Conservation (phyloP, 306 rosid species). For the Senna tora region DNA sequence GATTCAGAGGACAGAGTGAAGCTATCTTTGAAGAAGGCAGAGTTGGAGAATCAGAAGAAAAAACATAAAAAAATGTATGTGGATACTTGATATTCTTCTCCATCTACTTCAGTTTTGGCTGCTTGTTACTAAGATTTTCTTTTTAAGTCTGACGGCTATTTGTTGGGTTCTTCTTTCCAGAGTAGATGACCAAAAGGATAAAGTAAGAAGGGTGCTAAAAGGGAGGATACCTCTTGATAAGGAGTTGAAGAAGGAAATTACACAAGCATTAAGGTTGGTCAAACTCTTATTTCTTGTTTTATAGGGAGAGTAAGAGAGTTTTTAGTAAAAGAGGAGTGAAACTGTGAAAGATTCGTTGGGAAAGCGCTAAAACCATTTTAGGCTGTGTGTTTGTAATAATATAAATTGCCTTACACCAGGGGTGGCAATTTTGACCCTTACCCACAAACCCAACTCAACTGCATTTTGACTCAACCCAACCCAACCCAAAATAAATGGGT, state of each 20-base stretch:
- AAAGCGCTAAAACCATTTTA: not conserved
- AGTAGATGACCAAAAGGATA: slow-evolving; percentile 79
- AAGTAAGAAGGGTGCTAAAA: slow-evolving; percentile 75
- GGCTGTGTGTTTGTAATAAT: not conserved
- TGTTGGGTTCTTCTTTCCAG: slow-evolving; percentile 49
- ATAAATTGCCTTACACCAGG: too few relatives aligned
- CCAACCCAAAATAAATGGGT: too few relatives aligned
- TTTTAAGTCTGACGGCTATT: slow-evolving; percentile 34
- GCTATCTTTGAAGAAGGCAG: slow-evolving; percentile 59
- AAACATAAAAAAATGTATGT: slow-evolving; percentile 76
- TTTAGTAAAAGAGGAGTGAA: not conserved
- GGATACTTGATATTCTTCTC: slow-evolving; percentile 33
- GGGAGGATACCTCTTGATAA: slow-evolving; percentile 91
- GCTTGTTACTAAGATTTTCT: slow-evolving; percentile 29
- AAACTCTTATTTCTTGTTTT: slow-evolving; percentile 16
- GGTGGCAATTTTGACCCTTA: too few relatives aligned
- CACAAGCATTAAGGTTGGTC: slow-evolving; percentile 71
- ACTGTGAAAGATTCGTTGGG: not conserved
- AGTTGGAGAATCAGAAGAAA: slow-evolving; percentile 67
- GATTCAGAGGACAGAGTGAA: slow-evolving; percentile 77
- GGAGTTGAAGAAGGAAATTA: slow-evolving; percentile 82
- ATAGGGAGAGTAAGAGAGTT: not conserved
- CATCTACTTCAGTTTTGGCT: slow-evolving; percentile 26
- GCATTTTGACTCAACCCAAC: too few relatives aligned
- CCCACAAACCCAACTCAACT: too few relatives aligned